Percentiles rank a stretch among this genome's conserved stretches.
phyloP scores from a whole-genome alignment of 805 yeast genomes.

The Hanseniaspora occidentalis region DNA sequence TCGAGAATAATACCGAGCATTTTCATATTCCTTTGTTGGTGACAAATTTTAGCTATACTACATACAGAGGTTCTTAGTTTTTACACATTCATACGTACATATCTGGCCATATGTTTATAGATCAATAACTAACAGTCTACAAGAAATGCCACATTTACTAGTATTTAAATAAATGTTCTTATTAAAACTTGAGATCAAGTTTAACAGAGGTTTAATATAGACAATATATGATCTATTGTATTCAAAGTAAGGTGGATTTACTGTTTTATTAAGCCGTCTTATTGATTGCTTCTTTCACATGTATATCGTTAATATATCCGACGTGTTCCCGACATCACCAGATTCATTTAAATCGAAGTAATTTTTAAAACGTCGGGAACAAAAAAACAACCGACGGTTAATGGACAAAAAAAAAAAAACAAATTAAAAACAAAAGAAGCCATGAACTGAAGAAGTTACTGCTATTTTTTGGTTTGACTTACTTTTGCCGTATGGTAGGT shows the following conservation, averaged over 20 bases:
- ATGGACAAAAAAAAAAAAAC: no score
- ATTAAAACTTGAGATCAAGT: background rate
- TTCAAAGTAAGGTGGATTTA: background rate
- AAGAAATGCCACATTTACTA: background rate
- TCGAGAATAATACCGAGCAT: conserved; percentile 58
- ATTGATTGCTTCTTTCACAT: no score
- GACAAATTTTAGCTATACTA: conserved; percentile 78
- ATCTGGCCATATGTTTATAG: background rate
- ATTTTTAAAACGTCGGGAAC: background rate
- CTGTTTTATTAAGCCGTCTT: no score
- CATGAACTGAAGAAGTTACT: no score
- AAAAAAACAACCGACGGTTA: no score
- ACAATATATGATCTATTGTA: background rate
- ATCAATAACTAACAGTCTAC: background rate
- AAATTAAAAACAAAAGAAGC: background rate
- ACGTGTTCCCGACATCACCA: no score
- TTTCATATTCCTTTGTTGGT: conserved; percentile 82
- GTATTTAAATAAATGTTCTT: background rate
- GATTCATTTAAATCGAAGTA: background rate
- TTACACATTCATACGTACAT: no score
- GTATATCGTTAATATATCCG: no score
- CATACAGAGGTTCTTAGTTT: conserved; percentile 71
- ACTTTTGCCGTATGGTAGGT: background rate
- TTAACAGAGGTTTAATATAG: background rate
- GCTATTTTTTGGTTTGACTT: background rate